Conservation (phyloP, 2,329 filamentous ascomycete species). For the Verruconis gallopava region DNA sequence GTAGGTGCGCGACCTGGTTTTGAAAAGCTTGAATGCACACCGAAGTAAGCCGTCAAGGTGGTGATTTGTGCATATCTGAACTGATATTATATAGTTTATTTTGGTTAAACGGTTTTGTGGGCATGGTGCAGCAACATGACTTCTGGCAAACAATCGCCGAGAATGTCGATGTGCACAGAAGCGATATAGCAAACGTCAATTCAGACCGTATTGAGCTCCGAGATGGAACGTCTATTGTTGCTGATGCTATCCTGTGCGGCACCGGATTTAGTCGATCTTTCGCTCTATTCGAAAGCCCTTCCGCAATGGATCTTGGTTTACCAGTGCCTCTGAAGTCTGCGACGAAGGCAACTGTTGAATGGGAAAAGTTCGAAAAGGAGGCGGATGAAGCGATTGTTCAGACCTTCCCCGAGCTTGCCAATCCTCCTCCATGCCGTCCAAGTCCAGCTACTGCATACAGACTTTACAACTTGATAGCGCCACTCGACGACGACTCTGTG, state of each 20-base stretch:
- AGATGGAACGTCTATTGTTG: background rate
- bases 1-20: constrained; percentile 14
- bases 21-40: constrained; percentile 17
- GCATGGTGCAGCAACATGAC: constrained; percentile 1
- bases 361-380: background rate
- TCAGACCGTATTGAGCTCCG: background rate
- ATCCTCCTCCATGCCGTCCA: constrained; percentile 1
- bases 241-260: background rate
- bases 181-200: background rate
- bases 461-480: background rate
- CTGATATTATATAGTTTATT: constrained; percentile 1
- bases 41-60: background rate
- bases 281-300: constrained; percentile 14
- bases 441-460: background rate
- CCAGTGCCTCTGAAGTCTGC: background rate
- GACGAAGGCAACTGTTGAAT: background rate
- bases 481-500: background rate
- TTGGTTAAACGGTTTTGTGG: background rate
- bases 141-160: background rate
- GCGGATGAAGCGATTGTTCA: background rate
- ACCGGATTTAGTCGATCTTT: constrained; percentile 18
- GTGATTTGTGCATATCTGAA: no score
- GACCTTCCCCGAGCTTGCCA: background rate
- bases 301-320: background rate
- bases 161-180: background rate